Evolutionary conservation across 768 basidiomycete species (phyloP).

Genomic region (Amanita rimosa): DNA sequence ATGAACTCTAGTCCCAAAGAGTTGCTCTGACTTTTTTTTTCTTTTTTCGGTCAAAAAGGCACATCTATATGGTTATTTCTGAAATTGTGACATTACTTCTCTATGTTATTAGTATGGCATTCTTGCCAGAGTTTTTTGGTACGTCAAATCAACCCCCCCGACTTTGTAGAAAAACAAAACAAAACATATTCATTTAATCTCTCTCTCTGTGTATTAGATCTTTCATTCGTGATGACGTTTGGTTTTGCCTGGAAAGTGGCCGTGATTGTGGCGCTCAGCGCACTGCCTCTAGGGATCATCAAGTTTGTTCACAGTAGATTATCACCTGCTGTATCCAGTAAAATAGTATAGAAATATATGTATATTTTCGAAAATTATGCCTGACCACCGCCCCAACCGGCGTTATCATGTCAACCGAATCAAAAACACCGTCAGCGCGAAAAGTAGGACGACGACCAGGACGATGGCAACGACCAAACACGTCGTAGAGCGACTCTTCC

Average conservation of each 20-base stretch:
- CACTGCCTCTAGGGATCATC: constrained; percentile 84
- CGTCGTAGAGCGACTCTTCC: constrained; percentile 60
- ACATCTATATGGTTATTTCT: constrained; percentile 88
- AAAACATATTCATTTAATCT: constrained; percentile 7
- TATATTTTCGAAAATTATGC: too few species aligned
- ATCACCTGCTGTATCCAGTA: constrained; percentile 89
- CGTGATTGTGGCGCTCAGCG: constrained; percentile 89
- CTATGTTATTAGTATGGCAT: constrained; percentile 85
- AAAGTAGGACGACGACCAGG: constrained; percentile 55
- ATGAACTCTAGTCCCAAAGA: too few species aligned
- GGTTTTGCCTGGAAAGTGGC: constrained; percentile 93
- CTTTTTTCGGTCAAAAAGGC: too few species aligned
- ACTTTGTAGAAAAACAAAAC: not conserved
- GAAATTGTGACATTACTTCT: constrained; percentile 83
- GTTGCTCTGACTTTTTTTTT: too few species aligned
- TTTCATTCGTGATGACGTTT: constrained; percentile 81
- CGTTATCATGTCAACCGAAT: constrained; percentile 43
- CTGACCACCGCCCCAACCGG: too few species aligned
- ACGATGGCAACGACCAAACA: constrained; percentile 60
- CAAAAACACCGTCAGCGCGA: constrained; percentile 58
- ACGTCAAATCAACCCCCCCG: constrained; percentile 18
- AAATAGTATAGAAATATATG: constrained; percentile 64
- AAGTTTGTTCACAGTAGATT: constrained; percentile 79
- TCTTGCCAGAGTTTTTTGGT: constrained; percentile 98
- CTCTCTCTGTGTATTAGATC: constrained; percentile 62